phyloP scores from a whole-genome alignment of 352 stramenopile species.

The Phytophthora sp. region DNA sequence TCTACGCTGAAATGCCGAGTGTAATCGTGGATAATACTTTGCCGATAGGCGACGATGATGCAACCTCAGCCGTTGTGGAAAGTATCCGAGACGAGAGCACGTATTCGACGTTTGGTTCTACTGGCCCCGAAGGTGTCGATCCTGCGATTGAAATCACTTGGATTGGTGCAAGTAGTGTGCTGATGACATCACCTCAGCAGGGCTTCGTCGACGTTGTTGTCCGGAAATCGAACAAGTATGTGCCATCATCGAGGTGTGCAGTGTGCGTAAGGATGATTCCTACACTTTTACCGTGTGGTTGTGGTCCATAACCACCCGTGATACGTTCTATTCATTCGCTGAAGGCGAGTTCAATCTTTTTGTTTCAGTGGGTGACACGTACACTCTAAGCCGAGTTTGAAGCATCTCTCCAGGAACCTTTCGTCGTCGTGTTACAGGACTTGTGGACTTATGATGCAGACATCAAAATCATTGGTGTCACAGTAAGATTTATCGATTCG shows the following conservation, averaged over 20 bases:
- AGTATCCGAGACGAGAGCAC: slow-evolving; percentile 3
- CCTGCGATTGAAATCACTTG: background rate
- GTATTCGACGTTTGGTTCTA: slow-evolving; percentile 3
- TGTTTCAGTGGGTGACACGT: background rate
- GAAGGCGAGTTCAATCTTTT: background rate
- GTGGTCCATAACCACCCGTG: background rate
- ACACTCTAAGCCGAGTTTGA: background rate
- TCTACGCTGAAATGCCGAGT: too few species aligned
- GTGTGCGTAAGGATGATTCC: background rate
- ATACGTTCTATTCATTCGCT: background rate
- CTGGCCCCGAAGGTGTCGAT: background rate
- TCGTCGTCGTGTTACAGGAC: slow-evolving; percentile 7
- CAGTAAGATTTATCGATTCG: slow-evolving; percentile 6
- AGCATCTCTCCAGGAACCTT: background rate
- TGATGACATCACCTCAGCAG: background rate
- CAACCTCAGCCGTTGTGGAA: background rate
- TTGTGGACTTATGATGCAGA: slow-evolving; percentile 10
- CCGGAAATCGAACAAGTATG: background rate
- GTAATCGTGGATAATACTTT: background rate
- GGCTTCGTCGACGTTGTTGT: slow-evolving; percentile 1
- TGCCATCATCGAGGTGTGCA: background rate
- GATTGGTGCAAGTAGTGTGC: slow-evolving; percentile 5
- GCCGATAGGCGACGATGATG: background rate
- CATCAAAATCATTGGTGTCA: slow-evolving; percentile 7
- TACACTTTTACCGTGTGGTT: background rate